These are phyloP conservation scores for Prorocentrum cordatum DNA, from an alignment of 169 alveolate genomes.

Conservation along the genomic window DNA sequence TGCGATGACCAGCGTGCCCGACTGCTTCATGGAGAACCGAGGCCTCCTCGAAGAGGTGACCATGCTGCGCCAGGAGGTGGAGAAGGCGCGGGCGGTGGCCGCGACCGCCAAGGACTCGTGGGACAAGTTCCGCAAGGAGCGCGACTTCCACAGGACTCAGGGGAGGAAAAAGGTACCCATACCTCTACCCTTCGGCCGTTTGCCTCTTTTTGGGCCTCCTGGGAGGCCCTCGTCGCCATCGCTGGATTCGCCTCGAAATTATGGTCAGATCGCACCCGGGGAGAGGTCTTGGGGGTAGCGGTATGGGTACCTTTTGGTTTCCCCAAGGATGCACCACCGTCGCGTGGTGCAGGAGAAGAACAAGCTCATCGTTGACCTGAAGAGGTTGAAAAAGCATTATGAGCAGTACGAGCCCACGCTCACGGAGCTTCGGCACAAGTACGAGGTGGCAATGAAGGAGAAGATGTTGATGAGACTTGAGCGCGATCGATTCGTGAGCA, in stretches of 20 bases:
- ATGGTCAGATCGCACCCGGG: slow-evolving; percentile 5
- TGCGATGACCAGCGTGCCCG: slow-evolving; percentile 44
- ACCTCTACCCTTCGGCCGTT: neutral
- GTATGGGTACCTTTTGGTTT: neutral
- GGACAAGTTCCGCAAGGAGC: slow-evolving; percentile 84
- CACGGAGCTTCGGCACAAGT: slow-evolving; percentile 80
- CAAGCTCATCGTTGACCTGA: slow-evolving; percentile 63
- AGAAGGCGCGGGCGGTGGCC: slow-evolving; percentile 67
- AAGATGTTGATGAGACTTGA: slow-evolving; percentile 84
- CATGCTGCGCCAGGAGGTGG: slow-evolving; percentile 25
- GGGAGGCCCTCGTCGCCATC: neutral
- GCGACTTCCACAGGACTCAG: slow-evolving; percentile 84
- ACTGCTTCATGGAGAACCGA: slow-evolving; percentile 32
- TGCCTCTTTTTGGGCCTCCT: neutral
- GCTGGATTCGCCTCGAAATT: neutral
- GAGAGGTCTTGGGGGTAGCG: slow-evolving; percentile 68
- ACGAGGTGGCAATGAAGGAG: slow-evolving; percentile 74
- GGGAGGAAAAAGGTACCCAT: slow-evolving; percentile 75
- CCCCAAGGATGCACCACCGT: slow-evolving; percentile 11
- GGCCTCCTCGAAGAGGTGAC: slow-evolving; percentile 44
- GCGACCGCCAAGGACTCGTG: slow-evolving; percentile 72
- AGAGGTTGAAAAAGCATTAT: slow-evolving; percentile 79
- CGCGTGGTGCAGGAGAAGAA: slow-evolving; percentile 62
- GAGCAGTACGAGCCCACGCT: slow-evolving; percentile 82
- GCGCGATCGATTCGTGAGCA: slow-evolving; percentile 80